Percentiles rank a stretch among this genome's conserved stretches.
phyloP scores from a whole-genome alignment of 1,139 yeast species.

The Scheffersomyces cryptocercus region DNA sequence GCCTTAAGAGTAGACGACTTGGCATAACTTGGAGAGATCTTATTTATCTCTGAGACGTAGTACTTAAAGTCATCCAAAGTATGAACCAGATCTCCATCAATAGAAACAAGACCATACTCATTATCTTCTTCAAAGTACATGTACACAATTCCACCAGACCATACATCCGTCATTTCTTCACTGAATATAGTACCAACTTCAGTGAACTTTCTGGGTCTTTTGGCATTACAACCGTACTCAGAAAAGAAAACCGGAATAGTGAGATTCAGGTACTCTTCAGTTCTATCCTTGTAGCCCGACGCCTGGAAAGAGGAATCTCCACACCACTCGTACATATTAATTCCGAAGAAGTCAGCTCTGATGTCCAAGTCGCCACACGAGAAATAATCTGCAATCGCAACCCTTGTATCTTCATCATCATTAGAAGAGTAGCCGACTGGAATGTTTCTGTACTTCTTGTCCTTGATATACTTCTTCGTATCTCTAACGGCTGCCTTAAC shows the following conservation, averaged over 20 bases:
- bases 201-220: constrained; percentile 65
- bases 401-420: constrained; percentile 74
- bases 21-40: constrained; percentile 35
- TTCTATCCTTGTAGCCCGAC: constrained; percentile 77
- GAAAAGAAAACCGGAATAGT: constrained; percentile 86
- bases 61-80: constrained; percentile 57
- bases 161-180: constrained; percentile 37
- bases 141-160: constrained; percentile 72
- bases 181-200: constrained; percentile 68
- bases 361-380: constrained; percentile 67
- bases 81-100: constrained; percentile 42
- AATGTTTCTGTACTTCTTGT: constrained; percentile 64
- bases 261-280: constrained; percentile 66
- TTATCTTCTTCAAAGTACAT: constrained; percentile 70
- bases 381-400: constrained; percentile 75
- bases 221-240: constrained; percentile 88
- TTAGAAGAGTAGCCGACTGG: constrained; percentile 92
- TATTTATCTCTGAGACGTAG: constrained; percentile 49
- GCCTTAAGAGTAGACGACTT: constrained; percentile 13
- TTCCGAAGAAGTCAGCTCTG: constrained; percentile 87
- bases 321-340: constrained; percentile 97
- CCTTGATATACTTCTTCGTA: constrained; percentile 70
- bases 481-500: constrained; percentile 91
- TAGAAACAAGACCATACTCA: constrained; percentile 68
- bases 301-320: constrained; percentile 62